These are phyloP conservation scores for Candida pseudoglaebosa DNA, from an alignment of 805 yeast genomes.

Conservation along the genomic window DNA sequence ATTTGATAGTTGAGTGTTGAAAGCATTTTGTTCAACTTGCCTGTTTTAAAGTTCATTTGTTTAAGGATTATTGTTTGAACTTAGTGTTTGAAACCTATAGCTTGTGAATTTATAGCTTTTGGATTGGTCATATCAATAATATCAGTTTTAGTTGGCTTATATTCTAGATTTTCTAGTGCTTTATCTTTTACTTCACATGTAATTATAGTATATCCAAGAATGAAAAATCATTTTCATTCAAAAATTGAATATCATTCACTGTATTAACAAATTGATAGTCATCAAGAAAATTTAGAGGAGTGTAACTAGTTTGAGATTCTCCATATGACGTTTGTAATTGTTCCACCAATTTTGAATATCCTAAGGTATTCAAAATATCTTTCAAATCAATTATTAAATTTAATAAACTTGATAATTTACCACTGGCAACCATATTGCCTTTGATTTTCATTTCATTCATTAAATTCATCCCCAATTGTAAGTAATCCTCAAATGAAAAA, in stretches of 20 bases:
- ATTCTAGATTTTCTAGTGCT: too few relatives aligned
- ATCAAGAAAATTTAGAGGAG: conserved; percentile 6
- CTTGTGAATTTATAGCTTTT: too few relatives aligned
- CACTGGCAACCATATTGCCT: conserved; percentile 21
- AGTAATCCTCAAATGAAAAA: conserved; percentile 15
- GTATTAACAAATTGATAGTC: conserved; percentile 9
- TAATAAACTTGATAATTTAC: conserved; percentile 14
- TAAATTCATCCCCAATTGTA: conserved; percentile 14
- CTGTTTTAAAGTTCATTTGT: too few relatives aligned
- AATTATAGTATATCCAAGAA: too few relatives aligned
- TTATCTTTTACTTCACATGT: too few relatives aligned
- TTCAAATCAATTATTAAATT: conserved; percentile 6
- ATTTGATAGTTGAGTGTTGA: too few relatives aligned
- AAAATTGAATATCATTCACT: conserved; percentile 8
- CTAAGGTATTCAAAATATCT: conserved; percentile 2
- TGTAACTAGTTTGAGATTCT: background rate
- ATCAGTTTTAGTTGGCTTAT: too few relatives aligned
- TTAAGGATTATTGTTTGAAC: too few relatives aligned
- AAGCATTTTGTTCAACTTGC: too few relatives aligned
- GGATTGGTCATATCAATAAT: too few relatives aligned
- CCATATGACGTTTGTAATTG: background rate
- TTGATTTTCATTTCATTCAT: conserved; percentile 17
- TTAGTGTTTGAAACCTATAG: too few relatives aligned
- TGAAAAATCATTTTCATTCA: conserved; percentile 3
- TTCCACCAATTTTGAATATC: conserved; percentile 1